Evolutionary conservation across 2,329 filamentous ascomycete genomes (phyloP).

Genomic region (Nannizziopsis arthrosporioides): DNA sequence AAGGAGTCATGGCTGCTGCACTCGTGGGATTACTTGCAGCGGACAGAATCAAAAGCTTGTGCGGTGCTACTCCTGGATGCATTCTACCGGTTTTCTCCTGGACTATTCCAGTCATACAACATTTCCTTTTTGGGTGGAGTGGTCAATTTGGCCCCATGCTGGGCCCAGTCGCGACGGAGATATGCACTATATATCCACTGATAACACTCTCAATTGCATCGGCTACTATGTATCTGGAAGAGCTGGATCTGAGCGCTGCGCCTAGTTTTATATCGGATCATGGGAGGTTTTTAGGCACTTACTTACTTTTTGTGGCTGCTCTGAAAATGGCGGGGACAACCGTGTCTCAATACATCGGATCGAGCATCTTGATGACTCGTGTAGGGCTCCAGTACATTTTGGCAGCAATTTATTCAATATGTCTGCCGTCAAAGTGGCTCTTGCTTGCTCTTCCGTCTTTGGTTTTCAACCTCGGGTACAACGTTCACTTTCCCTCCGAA

Average conservation of each 20-base stretch:
- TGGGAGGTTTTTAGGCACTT: slow-evolving; percentile 54
- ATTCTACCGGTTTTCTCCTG: slow-evolving; percentile 62
- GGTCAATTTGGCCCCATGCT: slow-evolving; percentile 52
- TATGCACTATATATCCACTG: slow-evolving; percentile 59
- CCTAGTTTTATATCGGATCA: slow-evolving; percentile 51
- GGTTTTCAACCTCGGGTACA: slow-evolving; percentile 51
- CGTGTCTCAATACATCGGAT: slow-evolving; percentile 46
- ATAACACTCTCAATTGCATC: slow-evolving; percentile 52
- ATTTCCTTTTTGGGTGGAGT: slow-evolving; percentile 57
- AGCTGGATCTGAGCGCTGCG: slow-evolving; percentile 43
- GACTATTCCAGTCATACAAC: slow-evolving; percentile 63
- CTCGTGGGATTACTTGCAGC: slow-evolving; percentile 63
- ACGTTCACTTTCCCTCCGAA: slow-evolving; percentile 58
- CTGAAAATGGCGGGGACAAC: slow-evolving; percentile 33
- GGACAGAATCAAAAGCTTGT: slow-evolving; percentile 40
- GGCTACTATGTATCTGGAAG: slow-evolving; percentile 53
- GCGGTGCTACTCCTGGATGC: slow-evolving; percentile 36
- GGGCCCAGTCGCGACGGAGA: slow-evolving; percentile 66
- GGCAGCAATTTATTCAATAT: slow-evolving; percentile 50
- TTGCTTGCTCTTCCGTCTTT: slow-evolving; percentile 59
- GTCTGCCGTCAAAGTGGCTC: slow-evolving; percentile 58
- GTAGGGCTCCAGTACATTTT: slow-evolving; percentile 60
- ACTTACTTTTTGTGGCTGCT: slow-evolving; percentile 47
- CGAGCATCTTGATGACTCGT: slow-evolving; percentile 54
- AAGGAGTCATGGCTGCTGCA: slow-evolving; percentile 53